Percentiles rank a stretch among this genome's conserved stretches.
Conservation (phyloP, 345 rosid species). For the Excoecaria cochinchinensis region DNA sequence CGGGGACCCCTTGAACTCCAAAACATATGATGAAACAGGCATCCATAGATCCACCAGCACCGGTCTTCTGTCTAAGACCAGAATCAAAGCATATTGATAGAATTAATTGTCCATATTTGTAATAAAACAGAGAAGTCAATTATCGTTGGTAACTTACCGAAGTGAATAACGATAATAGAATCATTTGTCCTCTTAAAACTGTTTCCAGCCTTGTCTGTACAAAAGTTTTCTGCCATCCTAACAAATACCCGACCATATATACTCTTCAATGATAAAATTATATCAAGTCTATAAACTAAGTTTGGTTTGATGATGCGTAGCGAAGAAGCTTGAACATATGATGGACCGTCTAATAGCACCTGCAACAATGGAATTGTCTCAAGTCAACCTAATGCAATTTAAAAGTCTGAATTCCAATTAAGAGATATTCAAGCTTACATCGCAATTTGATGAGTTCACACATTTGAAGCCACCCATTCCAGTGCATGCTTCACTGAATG, state of each 20-base stretch:
- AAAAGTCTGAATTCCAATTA: no score
- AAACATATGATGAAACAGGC: slow-evolving; percentile 44
- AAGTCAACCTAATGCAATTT: background rate
- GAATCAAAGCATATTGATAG: slow-evolving; percentile 8
- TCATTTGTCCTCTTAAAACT: slow-evolving; percentile 40
- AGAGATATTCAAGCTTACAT: slow-evolving; percentile 32
- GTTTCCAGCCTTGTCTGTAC: slow-evolving; percentile 53
- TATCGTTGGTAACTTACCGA: slow-evolving; percentile 34
- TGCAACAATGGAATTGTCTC: slow-evolving; percentile 17
- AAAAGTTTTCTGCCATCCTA: slow-evolving; percentile 38
- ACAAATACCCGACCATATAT: slow-evolving; percentile 35
- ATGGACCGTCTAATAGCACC: slow-evolving; percentile 45
- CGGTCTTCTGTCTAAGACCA: slow-evolving; percentile 52
- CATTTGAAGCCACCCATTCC: slow-evolving; percentile 53
- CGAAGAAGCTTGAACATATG: slow-evolving; percentile 35
- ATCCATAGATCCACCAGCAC: slow-evolving; percentile 48
- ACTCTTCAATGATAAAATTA: slow-evolving; percentile 23
- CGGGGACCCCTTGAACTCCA: slow-evolving; percentile 40
- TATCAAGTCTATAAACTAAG: slow-evolving; percentile 34
- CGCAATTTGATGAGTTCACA: slow-evolving; percentile 45
- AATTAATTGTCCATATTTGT: background rate
- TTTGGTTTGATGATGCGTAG: slow-evolving; percentile 29
- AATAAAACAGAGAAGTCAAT: background rate
- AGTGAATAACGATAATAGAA: slow-evolving; percentile 38
- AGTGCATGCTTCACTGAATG: slow-evolving; percentile 47